Base-by-base conservation (phyloP, 2,329 filamentous ascomycete genomes). In the Leptosphaerulina australis region DNA sequence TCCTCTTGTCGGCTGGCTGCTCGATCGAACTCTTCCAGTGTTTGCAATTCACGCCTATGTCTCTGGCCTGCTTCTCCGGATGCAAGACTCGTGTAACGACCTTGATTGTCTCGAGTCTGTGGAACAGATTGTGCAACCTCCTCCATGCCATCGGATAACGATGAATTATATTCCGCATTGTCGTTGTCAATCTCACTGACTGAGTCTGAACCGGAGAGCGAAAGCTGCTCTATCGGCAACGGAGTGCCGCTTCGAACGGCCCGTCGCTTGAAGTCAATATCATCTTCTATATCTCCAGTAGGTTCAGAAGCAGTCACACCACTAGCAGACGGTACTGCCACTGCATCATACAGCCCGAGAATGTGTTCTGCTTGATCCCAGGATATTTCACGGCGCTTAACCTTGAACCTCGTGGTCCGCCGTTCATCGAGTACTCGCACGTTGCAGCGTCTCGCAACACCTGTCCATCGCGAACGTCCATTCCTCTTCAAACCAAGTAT, bases 401-500 rank as follows among this genome's bases (percentile, higher is more conserved):
- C 20, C 45, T 59, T 47, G 18, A 35, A 47, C 2, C 33, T 28
- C 3, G 49, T 47, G 15, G 54, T 56, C 8, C 39, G 44, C 30
- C 54, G 55, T 8, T 62, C 56, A 8, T 50, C 48, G 35, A 76
- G 74, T 2, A 88, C 79, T 11, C 76, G 64, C 4, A 87, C 59
- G 7, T 74, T 72, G 58, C 79, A 82, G 52, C 83, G 77, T 50
- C 81, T 76, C 1, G 83, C 75, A 5, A 79, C 71, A 2, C 68
- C 71, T 10, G 74, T 67, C 81, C 85, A 86, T 46, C 80, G 82
- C 3, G 77, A 66, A 15, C 70, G 68, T 5, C 72, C 70, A 48
- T 80, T 70, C 3, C 61, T 62, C 29, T 77, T 72, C 70, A 87
- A 70, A 5, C 77, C 75, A 3, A 88, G 67, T 2, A 84, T 71